Evolutionary conservation across 495 filamentous ascomycete species (phyloP), one percentile per base, ranked within the genome.

Genomic region (Aspergillus nanangensis): DNA sequence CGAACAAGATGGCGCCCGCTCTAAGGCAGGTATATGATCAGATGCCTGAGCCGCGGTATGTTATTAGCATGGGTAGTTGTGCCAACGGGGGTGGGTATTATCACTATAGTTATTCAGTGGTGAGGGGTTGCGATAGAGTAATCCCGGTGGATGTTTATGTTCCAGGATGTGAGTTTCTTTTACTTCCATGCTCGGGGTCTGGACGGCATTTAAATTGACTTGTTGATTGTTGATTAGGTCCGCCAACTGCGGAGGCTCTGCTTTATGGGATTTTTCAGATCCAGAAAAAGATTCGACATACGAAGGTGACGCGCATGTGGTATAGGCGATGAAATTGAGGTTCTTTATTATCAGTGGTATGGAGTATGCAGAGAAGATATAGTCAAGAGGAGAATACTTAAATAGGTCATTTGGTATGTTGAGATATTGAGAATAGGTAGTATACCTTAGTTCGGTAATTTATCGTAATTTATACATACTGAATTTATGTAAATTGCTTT

Each of bases 31-130:
- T 96, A 24, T 96, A 96, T 65, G 91, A 96, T 70, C 91, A 96
- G 72, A 96, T 96, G 91, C 91, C 91, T 32, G 91, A 96, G 21
- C 91, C 91, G 24, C 81, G 91, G 44, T 96, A 91, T 91, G 91
- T 96, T 48, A 81, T 96, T 65, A 84, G 80, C 51, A 96, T 96
- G 91, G 91, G 91, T 17, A 86, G 80, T 52, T 96, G 91, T 69
- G 91, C 91, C 57, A 96, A 96, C 67, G 91, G 91, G 46, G 91
- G 91, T 56, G 91, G 91, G 38, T 96, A 96, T 72, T 96, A 96
- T 58, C 91, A 96, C 69, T 96, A 96, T 74, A 90, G 84, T 62
- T 96, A 96, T 74, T 86, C 80, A 37, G 91, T 96, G 43, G 86
- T 88, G 39, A 82, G 91, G 48, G 91, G 91, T 19, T 95, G 91